Evolutionary conservation across 805 yeast genomes (phyloP).

Genomic region (Barnettozyma botsteinii): DNA sequence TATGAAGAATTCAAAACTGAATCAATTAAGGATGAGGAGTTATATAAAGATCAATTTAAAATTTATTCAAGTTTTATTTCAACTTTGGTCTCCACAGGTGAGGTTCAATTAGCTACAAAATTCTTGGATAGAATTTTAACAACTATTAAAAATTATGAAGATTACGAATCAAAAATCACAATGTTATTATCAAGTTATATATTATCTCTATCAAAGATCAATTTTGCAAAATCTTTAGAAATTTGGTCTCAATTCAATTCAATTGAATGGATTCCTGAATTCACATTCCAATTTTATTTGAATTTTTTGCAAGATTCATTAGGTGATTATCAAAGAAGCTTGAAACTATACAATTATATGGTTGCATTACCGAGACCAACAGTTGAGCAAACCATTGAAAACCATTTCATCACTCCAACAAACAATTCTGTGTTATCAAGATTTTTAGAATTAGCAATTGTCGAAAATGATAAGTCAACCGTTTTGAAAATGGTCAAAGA

Average conservation of each 20-base stretch:
- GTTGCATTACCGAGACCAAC: conserved; percentile 27
- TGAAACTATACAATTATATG: conserved; percentile 33
- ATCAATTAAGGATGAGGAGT: conserved; percentile 8
- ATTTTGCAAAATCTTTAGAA: conserved; percentile 29
- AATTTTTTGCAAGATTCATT: conserved; percentile 30
- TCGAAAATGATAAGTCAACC: conserved; percentile 22
- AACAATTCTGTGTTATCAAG: conserved; percentile 14
- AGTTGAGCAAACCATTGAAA: conserved; percentile 2
- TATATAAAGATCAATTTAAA: conserved; percentile 35
- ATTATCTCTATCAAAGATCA: conserved; percentile 31
- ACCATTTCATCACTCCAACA: conserved; percentile 17
- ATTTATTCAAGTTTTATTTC: conserved; percentile 49
- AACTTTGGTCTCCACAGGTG: conserved; percentile 45
- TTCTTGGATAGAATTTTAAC: conserved; percentile 50
- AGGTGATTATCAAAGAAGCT: conserved; percentile 27
- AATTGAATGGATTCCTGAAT: conserved; percentile 36
- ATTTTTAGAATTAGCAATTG: conserved; percentile 16
- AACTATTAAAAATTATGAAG: conserved; percentile 35
- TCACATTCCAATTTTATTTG: conserved; percentile 33
- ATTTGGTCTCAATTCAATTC: conserved; percentile 33
- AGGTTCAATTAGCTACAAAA: conserved; percentile 45
- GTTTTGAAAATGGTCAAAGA: conserved; percentile 35
- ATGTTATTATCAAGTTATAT: conserved; percentile 40
- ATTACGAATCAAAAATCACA: conserved; percentile 32
- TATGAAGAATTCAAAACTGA: conserved; percentile 34